phyloP scores from a whole-genome alignment of 2,329 filamentous ascomycete species.

The Beauveria sp. region DNA sequence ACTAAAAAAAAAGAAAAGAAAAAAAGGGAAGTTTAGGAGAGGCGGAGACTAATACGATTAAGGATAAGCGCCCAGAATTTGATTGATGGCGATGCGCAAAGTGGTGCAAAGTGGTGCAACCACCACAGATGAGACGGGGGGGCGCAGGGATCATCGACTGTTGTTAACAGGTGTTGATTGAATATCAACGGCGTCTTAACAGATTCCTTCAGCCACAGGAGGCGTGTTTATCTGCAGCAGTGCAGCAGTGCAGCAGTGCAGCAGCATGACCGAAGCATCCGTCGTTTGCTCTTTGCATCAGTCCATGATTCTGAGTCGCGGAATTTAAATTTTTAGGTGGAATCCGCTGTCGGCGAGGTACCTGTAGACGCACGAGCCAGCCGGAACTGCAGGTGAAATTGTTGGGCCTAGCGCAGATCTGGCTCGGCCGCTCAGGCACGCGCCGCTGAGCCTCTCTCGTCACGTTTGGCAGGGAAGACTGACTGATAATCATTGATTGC shows the following conservation, averaged over 20 bases:
- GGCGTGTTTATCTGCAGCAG: no score
- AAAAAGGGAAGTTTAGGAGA: background rate
- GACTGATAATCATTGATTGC: no score
- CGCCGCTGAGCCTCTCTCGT: no score
- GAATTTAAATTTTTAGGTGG: no score
- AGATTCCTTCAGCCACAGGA: no score
- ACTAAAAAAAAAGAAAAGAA: background rate
- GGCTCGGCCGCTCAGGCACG: background rate
- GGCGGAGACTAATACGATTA: constrained; percentile 1
- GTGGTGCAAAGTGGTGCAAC: background rate
- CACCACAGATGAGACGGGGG: background rate
- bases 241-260: no score
- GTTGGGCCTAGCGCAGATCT: background rate
- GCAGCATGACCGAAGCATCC: no score
- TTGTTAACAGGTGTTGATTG: background rate
- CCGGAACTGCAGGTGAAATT: background rate
- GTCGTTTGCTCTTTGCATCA: no score
- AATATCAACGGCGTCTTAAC: no score
- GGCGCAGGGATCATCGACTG: background rate
- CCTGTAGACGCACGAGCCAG: background rate
- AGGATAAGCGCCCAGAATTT: background rate
- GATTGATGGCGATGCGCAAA: background rate
- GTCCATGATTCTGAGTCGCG: no score
- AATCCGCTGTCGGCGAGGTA: background rate
- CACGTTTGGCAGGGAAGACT: no score